Percentiles rank a stretch among this genome's conserved stretches.
phyloP scores from a whole-genome alignment of 1,139 yeast species.

The Kodamaea sp. region DNA sequence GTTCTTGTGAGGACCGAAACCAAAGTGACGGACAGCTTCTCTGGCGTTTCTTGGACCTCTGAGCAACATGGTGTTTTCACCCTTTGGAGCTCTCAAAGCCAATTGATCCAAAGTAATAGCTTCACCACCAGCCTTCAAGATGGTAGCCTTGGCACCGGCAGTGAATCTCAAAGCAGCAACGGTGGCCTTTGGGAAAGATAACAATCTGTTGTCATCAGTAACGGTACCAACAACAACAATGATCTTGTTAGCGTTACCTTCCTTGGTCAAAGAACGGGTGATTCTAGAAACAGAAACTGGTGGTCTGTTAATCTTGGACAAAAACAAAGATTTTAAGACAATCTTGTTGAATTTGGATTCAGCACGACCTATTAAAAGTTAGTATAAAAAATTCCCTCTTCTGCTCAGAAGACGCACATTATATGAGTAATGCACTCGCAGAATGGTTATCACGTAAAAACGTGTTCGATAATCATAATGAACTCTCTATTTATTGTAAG shows the following conservation, averaged over 20 bases:
- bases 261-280: conserved; percentile 67
- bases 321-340: conserved; percentile 88
- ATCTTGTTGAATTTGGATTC: conserved; percentile 99
- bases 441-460: conserved; percentile 26
- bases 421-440: conserved; percentile 52
- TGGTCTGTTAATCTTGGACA: conserved; percentile 99
- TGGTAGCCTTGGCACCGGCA: conserved; percentile 97
- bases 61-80: conserved; percentile 95
- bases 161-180: conserved; percentile 99
- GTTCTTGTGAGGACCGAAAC: conserved; percentile 99
- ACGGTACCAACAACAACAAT: conserved; percentile 99
- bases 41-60: conserved; percentile 99
- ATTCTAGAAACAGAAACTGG: conserved; percentile 96
- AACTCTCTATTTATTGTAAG: conserved; percentile 7
- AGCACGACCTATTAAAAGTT: conserved; percentile 77
- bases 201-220: conserved; percentile 95
- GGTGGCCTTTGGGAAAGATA: conserved; percentile 92
- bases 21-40: conserved; percentile 99
- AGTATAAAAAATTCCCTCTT: conserved; percentile 37
- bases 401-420: conserved; percentile 62
- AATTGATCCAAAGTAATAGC: conserved; percentile 98
- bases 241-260: conserved; percentile 88
- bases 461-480: too few species aligned
- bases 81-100: conserved; percentile 99
- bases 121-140: conserved; percentile 99